Evolutionary conservation across 2,329 filamentous ascomycete genomes (phyloP).

Genomic region (Fusarium musae): DNA sequence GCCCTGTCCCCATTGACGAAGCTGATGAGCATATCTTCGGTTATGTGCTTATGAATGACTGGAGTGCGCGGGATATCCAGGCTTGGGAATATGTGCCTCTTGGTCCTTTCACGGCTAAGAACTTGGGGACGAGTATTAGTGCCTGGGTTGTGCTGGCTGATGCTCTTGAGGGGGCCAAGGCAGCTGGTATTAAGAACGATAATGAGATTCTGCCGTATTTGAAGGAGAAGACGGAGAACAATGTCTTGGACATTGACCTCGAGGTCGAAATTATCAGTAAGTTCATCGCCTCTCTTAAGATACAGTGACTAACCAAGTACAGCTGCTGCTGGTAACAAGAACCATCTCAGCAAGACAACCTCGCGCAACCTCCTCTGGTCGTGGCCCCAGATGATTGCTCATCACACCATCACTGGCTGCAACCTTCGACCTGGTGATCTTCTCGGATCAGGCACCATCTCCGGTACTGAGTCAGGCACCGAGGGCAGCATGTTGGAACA

Average conservation of each 20-base stretch:
- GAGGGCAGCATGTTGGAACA: constrained; percentile 79
- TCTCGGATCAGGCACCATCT: constrained; percentile 81
- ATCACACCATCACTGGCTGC: constrained; percentile 83
- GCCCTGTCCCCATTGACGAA: constrained; percentile 71
- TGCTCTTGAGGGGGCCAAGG: constrained; percentile 56
- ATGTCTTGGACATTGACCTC: constrained; percentile 51
- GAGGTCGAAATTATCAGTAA: constrained; percentile 54
- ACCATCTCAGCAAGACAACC: constrained; percentile 49
- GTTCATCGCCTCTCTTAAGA: background rate
- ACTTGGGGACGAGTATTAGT: constrained; percentile 68
- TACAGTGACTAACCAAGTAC: background rate
- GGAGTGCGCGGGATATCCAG: constrained; percentile 72
- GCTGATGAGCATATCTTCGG: constrained; percentile 80
- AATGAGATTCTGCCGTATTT: constrained; percentile 57
- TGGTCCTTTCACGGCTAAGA: constrained; percentile 72
- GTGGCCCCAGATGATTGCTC: constrained; percentile 85
- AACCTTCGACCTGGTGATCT: constrained; percentile 79
- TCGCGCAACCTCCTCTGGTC: constrained; percentile 73
- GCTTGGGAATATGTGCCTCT: constrained; percentile 70
- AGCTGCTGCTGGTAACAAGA: constrained; percentile 49
- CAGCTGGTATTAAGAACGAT: constrained; percentile 47
- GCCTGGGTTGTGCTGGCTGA: constrained; percentile 72
- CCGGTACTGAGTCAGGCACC: constrained; percentile 70
- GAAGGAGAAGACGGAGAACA: constrained; percentile 61
- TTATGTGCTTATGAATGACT: constrained; percentile 72